These are phyloP conservation scores for Fusarium oligoseptatum DNA, from an alignment of 2,329 filamentous ascomycete genomes.

Conservation along the genomic window DNA sequence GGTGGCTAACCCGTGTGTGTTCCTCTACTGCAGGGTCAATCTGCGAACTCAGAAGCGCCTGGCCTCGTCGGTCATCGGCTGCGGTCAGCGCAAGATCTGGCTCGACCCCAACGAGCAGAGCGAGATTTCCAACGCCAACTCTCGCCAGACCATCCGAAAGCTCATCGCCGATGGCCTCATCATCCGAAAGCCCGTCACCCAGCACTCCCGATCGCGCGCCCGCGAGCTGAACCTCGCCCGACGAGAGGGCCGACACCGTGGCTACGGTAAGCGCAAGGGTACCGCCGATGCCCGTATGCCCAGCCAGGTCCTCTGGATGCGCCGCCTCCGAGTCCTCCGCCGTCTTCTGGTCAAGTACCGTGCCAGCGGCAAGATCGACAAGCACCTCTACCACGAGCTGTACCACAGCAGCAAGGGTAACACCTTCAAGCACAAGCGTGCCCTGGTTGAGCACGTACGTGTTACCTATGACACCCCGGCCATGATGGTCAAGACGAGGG, in stretches of 20 bases:
- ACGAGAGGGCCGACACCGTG: conserved; percentile 96
- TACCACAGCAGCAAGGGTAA: conserved; percentile 99
- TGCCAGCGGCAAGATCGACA: conserved; percentile 99
- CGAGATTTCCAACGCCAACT: conserved; percentile 99
- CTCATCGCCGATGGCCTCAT: conserved; percentile 99
- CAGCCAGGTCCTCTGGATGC: conserved; percentile 99
- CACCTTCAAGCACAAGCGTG: conserved; percentile 99
- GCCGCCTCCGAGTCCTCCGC: conserved; percentile 98
- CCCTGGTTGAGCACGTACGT: conserved; percentile 99
- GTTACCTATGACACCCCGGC: conserved; percentile 27
- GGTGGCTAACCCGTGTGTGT: conserved; percentile 48
- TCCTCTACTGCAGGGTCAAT: conserved; percentile 82
- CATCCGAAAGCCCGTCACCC: conserved; percentile 99
- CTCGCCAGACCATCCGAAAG: conserved; percentile 99
- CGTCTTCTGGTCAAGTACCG: conserved; percentile 99
- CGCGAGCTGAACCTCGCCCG: conserved; percentile 95
- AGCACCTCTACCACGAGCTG: conserved; percentile 99
- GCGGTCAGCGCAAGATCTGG: conserved; percentile 99
- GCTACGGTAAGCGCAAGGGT: conserved; percentile 99
- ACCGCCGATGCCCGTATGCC: conserved; percentile 99
- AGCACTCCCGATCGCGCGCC: conserved; percentile 98
- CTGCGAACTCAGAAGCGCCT: conserved; percentile 99
- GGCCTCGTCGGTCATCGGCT: conserved; percentile 97
- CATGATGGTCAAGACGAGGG: neutral
- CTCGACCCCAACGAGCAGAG: conserved; percentile 99